Conservation (phyloP, 768 basidiomycete genomes). For the Amyloporia xantha region DNA sequence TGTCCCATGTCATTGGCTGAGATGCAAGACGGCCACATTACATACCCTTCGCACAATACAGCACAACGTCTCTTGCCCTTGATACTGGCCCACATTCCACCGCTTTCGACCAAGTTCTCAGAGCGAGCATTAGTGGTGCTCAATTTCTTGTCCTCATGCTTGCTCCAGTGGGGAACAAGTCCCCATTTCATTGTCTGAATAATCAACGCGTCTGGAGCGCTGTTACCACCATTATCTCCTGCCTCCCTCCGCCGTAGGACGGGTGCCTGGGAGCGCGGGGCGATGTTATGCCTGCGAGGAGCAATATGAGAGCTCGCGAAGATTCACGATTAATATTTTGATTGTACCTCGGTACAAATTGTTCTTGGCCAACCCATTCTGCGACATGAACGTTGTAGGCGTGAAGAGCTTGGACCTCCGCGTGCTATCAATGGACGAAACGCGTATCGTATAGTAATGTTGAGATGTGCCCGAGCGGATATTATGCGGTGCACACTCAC, state of each 20-base stretch:
- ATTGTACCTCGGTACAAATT: slow-evolving; percentile 15
- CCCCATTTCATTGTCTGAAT: slow-evolving; percentile 92
- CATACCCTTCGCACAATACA: slow-evolving; percentile 74
- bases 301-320: no score
- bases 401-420: slow-evolving; percentile 12
- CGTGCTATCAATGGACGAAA: slow-evolving; percentile 10
- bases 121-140: slow-evolving; percentile 89
- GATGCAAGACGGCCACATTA: not conserved
- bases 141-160: slow-evolving; percentile 61
- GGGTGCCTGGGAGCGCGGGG: slow-evolving; percentile 73
- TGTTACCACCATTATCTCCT: slow-evolving; percentile 15
- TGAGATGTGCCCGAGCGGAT: no score
- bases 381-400: slow-evolving; percentile 16
- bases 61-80: slow-evolving; percentile 80
- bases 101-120: slow-evolving; percentile 69
- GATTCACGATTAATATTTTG: no score
- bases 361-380: slow-evolving; percentile 14
- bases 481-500: slow-evolving; percentile 8
- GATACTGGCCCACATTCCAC: slow-evolving; percentile 81
- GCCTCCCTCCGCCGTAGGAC: slow-evolving; percentile 50
- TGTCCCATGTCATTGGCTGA: not conserved
- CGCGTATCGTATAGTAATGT: not conserved
- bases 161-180: slow-evolving; percentile 78
- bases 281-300: slow-evolving; percentile 73
- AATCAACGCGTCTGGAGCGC: slow-evolving; percentile 28